These are phyloP conservation scores for Stemphylium beticola DNA, from an alignment of 2,329 filamentous ascomycete species.

Conservation along the genomic window DNA sequence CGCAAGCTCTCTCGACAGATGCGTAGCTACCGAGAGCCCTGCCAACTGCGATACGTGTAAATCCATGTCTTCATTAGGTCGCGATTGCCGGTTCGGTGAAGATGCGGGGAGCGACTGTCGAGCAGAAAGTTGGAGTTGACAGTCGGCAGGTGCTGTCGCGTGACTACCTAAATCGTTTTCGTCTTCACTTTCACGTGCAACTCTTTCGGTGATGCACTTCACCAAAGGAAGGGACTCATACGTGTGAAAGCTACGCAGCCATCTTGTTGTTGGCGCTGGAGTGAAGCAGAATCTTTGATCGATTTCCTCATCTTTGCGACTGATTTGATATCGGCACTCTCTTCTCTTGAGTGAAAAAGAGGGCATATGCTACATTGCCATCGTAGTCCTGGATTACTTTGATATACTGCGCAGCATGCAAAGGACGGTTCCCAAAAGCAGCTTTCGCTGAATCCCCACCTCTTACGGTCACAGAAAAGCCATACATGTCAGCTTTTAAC, in stretches of 20 bases:
- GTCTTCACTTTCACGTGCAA: neutral
- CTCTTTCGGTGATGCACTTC: neutral
- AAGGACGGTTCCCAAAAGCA: too few species aligned
- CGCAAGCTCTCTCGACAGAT: conserved; percentile 3
- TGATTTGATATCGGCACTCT: neutral
- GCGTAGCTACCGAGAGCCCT: conserved; percentile 8
- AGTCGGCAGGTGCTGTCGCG: neutral
- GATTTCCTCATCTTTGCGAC: neutral
- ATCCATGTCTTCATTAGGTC: conserved; percentile 5
- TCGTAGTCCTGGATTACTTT: too few species aligned
- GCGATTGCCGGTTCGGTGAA: neutral
- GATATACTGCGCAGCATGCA: too few species aligned
- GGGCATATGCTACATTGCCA: too few species aligned
- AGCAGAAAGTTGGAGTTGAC: neutral
- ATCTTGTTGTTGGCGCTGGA: neutral
- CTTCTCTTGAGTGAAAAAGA: too few species aligned
- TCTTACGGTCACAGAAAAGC: too few species aligned
- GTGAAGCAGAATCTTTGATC: neutral
- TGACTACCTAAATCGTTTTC: neutral
- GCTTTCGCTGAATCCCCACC: too few species aligned
- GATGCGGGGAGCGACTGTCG: neutral
- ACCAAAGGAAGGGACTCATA: neutral
- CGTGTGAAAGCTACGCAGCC: too few species aligned
- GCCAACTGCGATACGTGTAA: conserved; percentile 10
- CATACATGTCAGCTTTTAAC: too few species aligned